phyloP scores from a whole-genome alignment of 768 basidiomycete genomes.

The Boletus coccyginus region DNA sequence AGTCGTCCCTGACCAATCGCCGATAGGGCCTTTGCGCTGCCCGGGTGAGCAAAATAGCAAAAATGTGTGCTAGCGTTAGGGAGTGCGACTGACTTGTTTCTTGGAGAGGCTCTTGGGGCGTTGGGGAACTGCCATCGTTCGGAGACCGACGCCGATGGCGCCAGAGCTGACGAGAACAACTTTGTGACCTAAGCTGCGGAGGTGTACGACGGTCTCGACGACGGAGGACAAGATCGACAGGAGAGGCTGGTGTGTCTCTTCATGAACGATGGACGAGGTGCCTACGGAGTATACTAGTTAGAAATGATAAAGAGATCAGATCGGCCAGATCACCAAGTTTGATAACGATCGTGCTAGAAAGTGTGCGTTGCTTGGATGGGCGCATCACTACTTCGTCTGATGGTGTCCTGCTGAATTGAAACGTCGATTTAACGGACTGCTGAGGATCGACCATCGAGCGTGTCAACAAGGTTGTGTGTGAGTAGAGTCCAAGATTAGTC shows the following conservation, averaged over 20 bases:
- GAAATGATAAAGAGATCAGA: background rate
- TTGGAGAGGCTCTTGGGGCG: conserved; percentile 83
- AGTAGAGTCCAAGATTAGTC: background rate
- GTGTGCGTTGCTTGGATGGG: conserved; percentile 20
- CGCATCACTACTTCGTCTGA: conserved; percentile 16
- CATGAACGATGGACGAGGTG: conserved; percentile 95
- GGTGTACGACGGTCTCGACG: conserved; percentile 83
- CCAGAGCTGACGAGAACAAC: conserved; percentile 96
- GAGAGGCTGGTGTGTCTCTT: conserved; percentile 88
- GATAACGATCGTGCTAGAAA: conserved; percentile 73
- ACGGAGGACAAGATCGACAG: conserved; percentile 88
- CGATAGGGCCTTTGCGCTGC: conserved; percentile 74
- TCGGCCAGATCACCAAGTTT: conserved; percentile 64
- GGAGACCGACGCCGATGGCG: conserved; percentile 94
- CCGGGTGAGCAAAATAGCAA: conserved; percentile 15
- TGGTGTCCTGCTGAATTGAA: background rate
- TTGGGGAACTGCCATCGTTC: conserved; percentile 82
- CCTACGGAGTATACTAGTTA: conserved; percentile 39
- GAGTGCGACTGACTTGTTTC: conserved; percentile 70
- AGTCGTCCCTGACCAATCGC: conserved; percentile 96
- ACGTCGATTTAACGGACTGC: conserved; percentile 5
- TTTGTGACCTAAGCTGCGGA: conserved; percentile 82
- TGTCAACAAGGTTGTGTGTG: background rate
- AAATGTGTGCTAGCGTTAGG: background rate
- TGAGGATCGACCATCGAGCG: conserved; percentile 13